Evolutionary conservation across 2,329 filamentous ascomycete species (phyloP).

Genomic region (Colletotrichum spinosum): DNA sequence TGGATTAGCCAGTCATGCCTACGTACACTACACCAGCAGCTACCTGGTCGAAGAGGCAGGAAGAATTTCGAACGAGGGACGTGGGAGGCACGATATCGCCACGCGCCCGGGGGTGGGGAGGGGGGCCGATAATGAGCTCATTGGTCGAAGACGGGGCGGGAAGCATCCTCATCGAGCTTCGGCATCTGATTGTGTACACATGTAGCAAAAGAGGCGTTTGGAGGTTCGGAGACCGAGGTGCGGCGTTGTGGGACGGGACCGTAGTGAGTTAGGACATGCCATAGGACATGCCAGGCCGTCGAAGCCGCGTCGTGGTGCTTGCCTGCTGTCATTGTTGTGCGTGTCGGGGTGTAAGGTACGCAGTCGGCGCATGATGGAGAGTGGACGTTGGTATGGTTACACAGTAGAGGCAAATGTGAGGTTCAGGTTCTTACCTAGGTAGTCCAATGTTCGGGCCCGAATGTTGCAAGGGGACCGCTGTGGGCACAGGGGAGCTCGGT

Average conservation of each 20-base stretch:
- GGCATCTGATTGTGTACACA: not conserved
- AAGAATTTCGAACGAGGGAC: slow-evolving; percentile 35
- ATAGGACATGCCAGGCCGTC: slow-evolving; percentile 4
- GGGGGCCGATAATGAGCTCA: slow-evolving; percentile 21
- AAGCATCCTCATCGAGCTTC: slow-evolving; percentile 23
- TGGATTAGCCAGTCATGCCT: slow-evolving; percentile 29
- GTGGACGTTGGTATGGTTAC: not conserved
- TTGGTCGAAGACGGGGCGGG: slow-evolving; percentile 29
- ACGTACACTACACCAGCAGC: slow-evolving; percentile 26
- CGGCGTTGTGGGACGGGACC: not conserved
- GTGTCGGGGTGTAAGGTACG: slow-evolving; percentile 28
- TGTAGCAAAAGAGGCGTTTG: not conserved
- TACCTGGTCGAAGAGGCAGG: slow-evolving; percentile 27
- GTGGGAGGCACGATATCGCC: slow-evolving; percentile 35
- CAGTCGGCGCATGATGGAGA: slow-evolving; percentile 9
- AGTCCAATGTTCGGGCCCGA: slow-evolving; percentile 24
- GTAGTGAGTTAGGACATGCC: not conserved
- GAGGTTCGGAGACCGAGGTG: slow-evolving; percentile 19
- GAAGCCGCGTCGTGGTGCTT: slow-evolving; percentile 17
- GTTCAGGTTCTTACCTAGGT: not conserved
- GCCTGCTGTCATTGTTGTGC: slow-evolving; percentile 7
- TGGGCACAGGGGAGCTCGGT: slow-evolving; percentile 17
- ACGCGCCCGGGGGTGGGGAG: slow-evolving; percentile 33
- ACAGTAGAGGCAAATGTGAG: slow-evolving; percentile 3
- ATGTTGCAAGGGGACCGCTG: slow-evolving; percentile 12